Evolutionary conservation across 106 monocot genomes (phyloP), one percentile per base, ranked within the genome.

Genomic region (Amphibolis antarctica): DNA sequence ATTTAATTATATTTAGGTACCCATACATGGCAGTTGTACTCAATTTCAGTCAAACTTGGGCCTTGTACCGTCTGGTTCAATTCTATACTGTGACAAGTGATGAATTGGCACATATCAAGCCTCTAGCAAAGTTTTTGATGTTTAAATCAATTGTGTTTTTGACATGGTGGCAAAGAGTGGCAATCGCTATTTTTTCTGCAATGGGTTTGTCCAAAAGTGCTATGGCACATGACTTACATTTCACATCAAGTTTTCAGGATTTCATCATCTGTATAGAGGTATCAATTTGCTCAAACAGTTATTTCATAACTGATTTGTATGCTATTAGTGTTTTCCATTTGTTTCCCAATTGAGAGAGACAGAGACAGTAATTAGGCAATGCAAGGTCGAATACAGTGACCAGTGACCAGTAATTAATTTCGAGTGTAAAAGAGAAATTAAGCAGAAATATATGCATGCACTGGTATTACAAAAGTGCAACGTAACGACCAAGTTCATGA

Each of bases 241-340:
- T 93, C 67, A 88, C 88, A 79, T 72, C 93, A 66, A 88, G 88
- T 48, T 78, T 93, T 64, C 93, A 93, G 72, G 83, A 93, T 53
- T 88, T 93, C 75, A 88, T 93, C 69, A 93, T 93, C 50, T 93
- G 93, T 74, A 93, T 93, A 74, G 93, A 93, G 93, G 93, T 93
- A 93, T 64, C 44, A 78, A 12, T 61, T 36, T 12, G 60, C 43
- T 57, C 28, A 57, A 57, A 57, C 26, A 12, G 12, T 14, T 28
- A 10, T 42, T 22, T 12, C 29, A 29, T 27, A 17, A 14, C 30
- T 14, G 19, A 11, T 19, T 30, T 61, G 42, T 43, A 49, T 49
- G 49, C 17, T 36, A 36, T 36, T 36, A 7, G 36, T 36, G 7
- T 4, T 36, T 36, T 36, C 36, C 36, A 36, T 36, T 36, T 36